Evolutionary conservation across 1,139 yeast species (phyloP), one percentile per base, ranked within the genome.

Genomic region (Sugiyamaella novakii): DNA sequence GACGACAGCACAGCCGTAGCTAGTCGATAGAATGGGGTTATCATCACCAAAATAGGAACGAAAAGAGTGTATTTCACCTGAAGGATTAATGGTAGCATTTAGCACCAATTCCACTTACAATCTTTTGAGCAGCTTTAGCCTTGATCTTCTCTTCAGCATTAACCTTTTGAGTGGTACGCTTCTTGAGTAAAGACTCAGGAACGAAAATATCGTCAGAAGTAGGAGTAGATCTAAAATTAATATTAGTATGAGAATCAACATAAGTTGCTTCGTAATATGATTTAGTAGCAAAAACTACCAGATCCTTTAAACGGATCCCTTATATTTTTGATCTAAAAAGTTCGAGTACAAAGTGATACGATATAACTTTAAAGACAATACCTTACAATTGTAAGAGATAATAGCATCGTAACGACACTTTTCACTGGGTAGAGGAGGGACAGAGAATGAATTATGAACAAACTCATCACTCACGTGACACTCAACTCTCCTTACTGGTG

Each of bases 171-270:
- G 60, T 61, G 84, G 87, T 85, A 72, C 87, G 79, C 85, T 89
- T 87, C 87, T 92, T 92, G 77, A 87, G 79, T 72, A 87, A 87
- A 71, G 97, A 80, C 85, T 92, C 98, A 78, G 98, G 98, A 76
- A 69, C 67, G 53, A 70, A 65, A 44, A 68, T 61, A 46, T 64
- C 52, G 15, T 54, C 52, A 34, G 40, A 48, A 29, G 53, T 39
- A 45, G 63, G 63, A 30, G 55, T 59, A 51, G 63, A 55, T 7
- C 46, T 42, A 30, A 12, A 29, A 6, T 11, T 10, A 29, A 19
- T 4, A 42, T 42, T 42, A 42, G 46, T 42, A 42, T 42, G 29
- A 15, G 34, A 17, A 22, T 8, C 3, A 22, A 27, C 45, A 35
- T 15, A 29, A 28, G 14, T 10, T 17, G 8, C 22, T 31, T 21